Conservation (phyloP, 768 basidiomycete genomes). For the Boletus speciosus region DNA sequence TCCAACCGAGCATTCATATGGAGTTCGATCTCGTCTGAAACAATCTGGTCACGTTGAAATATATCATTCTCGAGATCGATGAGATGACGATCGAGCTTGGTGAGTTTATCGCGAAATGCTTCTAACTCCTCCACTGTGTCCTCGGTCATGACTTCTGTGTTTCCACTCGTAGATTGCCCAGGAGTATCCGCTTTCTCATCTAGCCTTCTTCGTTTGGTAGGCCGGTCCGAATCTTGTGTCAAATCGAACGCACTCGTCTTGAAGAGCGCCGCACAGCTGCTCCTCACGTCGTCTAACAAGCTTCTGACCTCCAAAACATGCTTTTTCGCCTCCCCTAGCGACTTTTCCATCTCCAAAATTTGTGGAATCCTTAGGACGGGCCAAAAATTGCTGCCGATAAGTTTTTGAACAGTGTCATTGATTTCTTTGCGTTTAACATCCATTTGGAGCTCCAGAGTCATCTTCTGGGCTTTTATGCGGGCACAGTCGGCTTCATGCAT, state of each 20-base stretch:
- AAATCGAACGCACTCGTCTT: slow-evolving; percentile 12
- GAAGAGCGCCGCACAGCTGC: slow-evolving; percentile 21
- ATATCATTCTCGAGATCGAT: slow-evolving; percentile 36
- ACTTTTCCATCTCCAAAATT: slow-evolving; percentile 23
- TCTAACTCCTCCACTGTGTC: slow-evolving; percentile 22
- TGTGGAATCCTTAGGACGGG: slow-evolving; percentile 32
- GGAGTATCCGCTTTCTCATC: slow-evolving; percentile 4
- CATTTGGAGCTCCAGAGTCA: slow-evolving; percentile 19
- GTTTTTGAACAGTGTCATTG: slow-evolving; percentile 25
- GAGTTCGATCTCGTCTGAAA: slow-evolving; percentile 31
- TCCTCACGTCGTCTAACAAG: slow-evolving; percentile 21
- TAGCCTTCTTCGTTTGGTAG: slow-evolving; percentile 28
- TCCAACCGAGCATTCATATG: slow-evolving; percentile 28
- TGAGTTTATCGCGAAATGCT: slow-evolving; percentile 28
- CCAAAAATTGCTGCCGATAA: slow-evolving; percentile 39
- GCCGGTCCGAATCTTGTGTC: slow-evolving; percentile 21
- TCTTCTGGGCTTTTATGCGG: slow-evolving; percentile 23
- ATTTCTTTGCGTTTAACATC: slow-evolving; percentile 34
- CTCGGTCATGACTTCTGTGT: not conserved
- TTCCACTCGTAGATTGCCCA: not conserved
- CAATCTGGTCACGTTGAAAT: slow-evolving; percentile 30
- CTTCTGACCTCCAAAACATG: slow-evolving; percentile 31
- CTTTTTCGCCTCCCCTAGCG: slow-evolving; percentile 25
- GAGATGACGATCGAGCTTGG: slow-evolving; percentile 27
- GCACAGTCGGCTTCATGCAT: slow-evolving; percentile 26